Base-by-base conservation (phyloP, 352 stramenopile genomes). In the Vaucheria bursata region DNA sequence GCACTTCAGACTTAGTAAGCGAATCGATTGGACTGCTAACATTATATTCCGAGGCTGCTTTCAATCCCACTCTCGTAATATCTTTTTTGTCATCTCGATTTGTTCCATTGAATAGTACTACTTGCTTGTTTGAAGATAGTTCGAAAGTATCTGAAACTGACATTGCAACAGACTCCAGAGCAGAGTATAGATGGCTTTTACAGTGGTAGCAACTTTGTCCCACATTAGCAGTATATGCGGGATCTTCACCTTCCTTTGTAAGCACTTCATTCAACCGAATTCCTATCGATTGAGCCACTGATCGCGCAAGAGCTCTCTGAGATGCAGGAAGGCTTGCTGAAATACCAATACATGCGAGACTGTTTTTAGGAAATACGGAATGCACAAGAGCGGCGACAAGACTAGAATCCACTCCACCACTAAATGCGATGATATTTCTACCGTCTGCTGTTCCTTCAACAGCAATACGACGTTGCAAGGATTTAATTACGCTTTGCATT, bases 171-270 rank as follows among this genome's bases (percentile, higher is more conserved):
- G 89, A 84, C 64, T 93, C 86, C 31, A 98, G 83, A 33, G 91
- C 94, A 37, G 89, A 87, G 87, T 98, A 98, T n/a, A 98, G 85
- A 71, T 94, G 96, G 1, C 92, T 97, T 86, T 98, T 98, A 88
- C 95, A 98, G 74, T 94, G 92, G 80, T 97, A 97, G 85, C 95
- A 98, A 80, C 92, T 93, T 72, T 95, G 84, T 34, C 94, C 95
- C 78, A 89, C 83, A 85, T 98, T 98, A 70, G 86, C 85, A n/a
- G 97, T 86, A 81, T 98, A 98, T 0, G 88, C 85, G 8, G 89
- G 86, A 77, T 96, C 79, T 33, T 82, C 85, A 1, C 87, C 87
- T 83, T 98, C 94, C 0, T 76, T 81, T 0, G 94, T 98, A 3
- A 36, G 52, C 69, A 94, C 90, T 80, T 96, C 89, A 81, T 35